Evolutionary conservation across 208 protist genomes (phyloP), one percentile per base, ranked within the genome.

Genomic region (Leishmania tropica): DNA sequence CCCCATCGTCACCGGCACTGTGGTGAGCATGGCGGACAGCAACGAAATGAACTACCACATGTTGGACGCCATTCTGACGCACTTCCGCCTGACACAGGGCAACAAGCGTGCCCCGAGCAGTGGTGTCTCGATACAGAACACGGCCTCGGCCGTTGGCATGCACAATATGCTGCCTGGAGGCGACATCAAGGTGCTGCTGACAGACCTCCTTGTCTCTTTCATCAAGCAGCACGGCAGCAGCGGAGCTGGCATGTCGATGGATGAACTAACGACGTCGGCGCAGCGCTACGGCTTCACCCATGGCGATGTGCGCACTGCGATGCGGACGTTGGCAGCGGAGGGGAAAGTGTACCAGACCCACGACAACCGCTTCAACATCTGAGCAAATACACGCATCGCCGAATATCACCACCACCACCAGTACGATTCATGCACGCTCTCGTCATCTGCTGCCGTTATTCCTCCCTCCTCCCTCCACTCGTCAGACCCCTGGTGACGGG

Each of bases 1-100:
- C 3, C 92, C 91, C 2, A 90, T 96, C 37, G 87, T 98, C 28
- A 98, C 95, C 0, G 95, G 95, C 58, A 96, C 91, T n/a, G 93
- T 98, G 37, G 87, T 91, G 19, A 85, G 87, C 64, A 89, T 96
- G 48, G 90, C 90, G 54, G 95, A 98, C 84, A 95, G 91, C 91
- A 98, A 98, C 75, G 95, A 98, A 78, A 84, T 98, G 75, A 96
- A 94, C 83, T 98, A 95, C 83, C 95, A 98, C 85, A 88, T 91
- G 79, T 83, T 98, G 40, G 95, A 98, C 68, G 92, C 88, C n/a
- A 89, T 98, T 42, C 90, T 98, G 21, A 96, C 93, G 15, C 95
- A 98, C 81, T 89, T 98, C 35, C 95, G 95, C 6, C 88, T 98
- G 15, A 95, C 92, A 51, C 81, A 87, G 56, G 94, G 94, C 54